Percentiles rank a stretch among this genome's conserved stretches.
These are phyloP conservation scores for Laetiporus sulphureus DNA, from an alignment of 1,284 basidiomycete genomes.

Conservation along the genomic window DNA sequence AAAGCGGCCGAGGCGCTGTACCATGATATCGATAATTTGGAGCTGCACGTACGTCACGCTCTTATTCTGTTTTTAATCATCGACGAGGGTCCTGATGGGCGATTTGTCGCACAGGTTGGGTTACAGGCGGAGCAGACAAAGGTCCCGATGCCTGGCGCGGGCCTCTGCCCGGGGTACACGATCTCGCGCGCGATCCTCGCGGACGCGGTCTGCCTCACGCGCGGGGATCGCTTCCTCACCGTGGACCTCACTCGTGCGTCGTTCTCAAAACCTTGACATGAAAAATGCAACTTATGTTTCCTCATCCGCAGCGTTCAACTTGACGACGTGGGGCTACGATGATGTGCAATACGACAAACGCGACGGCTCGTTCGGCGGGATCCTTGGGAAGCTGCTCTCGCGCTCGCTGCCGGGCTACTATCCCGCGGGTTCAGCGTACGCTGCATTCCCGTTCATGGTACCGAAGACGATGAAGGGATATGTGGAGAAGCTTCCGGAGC, in stretches of 20 bases:
- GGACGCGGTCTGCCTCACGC: slow-evolving; percentile 72
- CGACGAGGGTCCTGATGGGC: neutral
- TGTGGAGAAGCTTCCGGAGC: slow-evolving; percentile 12
- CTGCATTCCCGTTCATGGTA: slow-evolving; percentile 60
- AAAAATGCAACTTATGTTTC: slow-evolving; percentile 1
- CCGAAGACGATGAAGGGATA: slow-evolving; percentile 38
- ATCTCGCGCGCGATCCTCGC: slow-evolving; percentile 80
- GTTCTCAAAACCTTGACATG: neutral
- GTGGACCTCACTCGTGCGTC: slow-evolving; percentile 57
- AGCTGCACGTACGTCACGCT: slow-evolving; percentile 49
- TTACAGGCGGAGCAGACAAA: too few relatives aligned
- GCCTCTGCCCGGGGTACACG: slow-evolving; percentile 82
- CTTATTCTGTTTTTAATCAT: slow-evolving; percentile 29
- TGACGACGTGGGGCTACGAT: slow-evolving; percentile 74
- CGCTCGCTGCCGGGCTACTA: slow-evolving; percentile 65
- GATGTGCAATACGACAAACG: slow-evolving; percentile 57
- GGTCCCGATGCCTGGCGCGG: slow-evolving; percentile 63
- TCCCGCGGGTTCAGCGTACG: slow-evolving; percentile 48
- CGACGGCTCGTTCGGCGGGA: slow-evolving; percentile 69
- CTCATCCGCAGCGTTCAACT: slow-evolving; percentile 45
- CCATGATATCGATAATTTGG: slow-evolving; percentile 68
- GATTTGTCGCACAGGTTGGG: too few relatives aligned
- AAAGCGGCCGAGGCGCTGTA: slow-evolving; percentile 64
- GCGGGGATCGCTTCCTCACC: slow-evolving; percentile 76
- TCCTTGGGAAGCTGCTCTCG: slow-evolving; percentile 68